These are phyloP conservation scores for Scytalidium sp. DNA, from an alignment of 2,329 filamentous ascomycete genomes.

Conservation along the genomic window DNA sequence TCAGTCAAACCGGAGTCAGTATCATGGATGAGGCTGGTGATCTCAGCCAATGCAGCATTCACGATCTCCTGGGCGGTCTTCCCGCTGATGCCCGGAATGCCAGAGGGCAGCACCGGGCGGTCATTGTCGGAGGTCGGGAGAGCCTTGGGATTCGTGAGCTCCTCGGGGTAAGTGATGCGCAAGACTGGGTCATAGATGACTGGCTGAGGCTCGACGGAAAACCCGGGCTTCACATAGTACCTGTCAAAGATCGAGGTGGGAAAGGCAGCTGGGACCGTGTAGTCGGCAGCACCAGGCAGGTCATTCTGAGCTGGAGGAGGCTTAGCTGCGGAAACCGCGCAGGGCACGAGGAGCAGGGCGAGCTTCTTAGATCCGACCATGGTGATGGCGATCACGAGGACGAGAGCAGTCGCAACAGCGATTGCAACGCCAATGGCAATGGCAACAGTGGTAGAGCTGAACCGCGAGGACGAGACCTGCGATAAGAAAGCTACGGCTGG, in stretches of 20 bases:
- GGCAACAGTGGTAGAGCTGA: no score
- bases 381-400: background rate
- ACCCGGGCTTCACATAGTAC: constrained; percentile 42
- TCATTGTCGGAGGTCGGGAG: constrained; percentile 47
- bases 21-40: constrained; percentile 41
- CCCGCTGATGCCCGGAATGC: constrained; percentile 41
- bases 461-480: constrained; percentile 77
- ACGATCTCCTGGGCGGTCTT: constrained; percentile 38
- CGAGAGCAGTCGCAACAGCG: background rate
- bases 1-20: constrained; percentile 27
- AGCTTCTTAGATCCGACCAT: background rate
- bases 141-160: constrained; percentile 50
- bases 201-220: constrained; percentile 50
- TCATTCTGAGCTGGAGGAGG: constrained; percentile 7
- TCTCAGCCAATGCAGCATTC: constrained; percentile 37
- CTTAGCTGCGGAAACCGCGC: background rate
- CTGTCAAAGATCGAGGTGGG: constrained; percentile 48
- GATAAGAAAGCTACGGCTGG: constrained; percentile 73
- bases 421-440: no score
- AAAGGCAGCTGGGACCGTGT: constrained; percentile 43
- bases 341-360: background rate
- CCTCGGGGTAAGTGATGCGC: constrained; percentile 50
- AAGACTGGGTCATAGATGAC: constrained; percentile 50
- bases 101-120: constrained; percentile 46
- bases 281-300: constrained; percentile 33